Evolutionary conservation across 2,329 filamentous ascomycete genomes (phyloP).

Genomic region (Celoporthe dispersa): DNA sequence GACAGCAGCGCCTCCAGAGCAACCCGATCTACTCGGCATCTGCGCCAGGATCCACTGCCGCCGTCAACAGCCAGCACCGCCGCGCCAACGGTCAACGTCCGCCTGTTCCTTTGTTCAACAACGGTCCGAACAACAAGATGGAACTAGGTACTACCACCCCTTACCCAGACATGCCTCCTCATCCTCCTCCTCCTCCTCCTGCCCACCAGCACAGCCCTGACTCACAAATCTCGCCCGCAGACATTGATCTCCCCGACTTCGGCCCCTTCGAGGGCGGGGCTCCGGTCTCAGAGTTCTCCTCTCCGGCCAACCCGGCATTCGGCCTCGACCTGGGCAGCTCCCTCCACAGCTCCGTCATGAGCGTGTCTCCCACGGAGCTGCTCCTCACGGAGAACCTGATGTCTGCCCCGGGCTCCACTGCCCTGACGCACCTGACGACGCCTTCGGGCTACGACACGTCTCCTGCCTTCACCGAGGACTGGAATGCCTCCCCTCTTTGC

Average conservation of each 20-base stretch:
- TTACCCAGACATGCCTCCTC: slow-evolving; percentile 30
- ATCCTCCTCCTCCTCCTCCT: too few relatives aligned
- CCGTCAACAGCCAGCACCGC: slow-evolving; percentile 59
- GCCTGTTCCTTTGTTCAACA: slow-evolving; percentile 72
- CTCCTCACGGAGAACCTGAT: slow-evolving; percentile 69
- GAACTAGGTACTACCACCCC: slow-evolving; percentile 54
- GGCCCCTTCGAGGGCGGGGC: slow-evolving; percentile 58
- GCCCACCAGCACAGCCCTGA: background rate
- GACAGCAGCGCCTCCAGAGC: slow-evolving; percentile 38
- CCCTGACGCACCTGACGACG: slow-evolving; percentile 83
- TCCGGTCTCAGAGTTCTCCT: slow-evolving; percentile 56
- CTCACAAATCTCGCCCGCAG: slow-evolving; percentile 47
- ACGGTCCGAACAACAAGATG: slow-evolving; percentile 64
- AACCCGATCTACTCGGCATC: slow-evolving; percentile 71
- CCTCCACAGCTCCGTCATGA: slow-evolving; percentile 62
- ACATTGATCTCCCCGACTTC: slow-evolving; percentile 61
- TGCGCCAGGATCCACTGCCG: slow-evolving; percentile 63
- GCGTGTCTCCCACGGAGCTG: slow-evolving; percentile 84
- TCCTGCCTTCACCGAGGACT: slow-evolving; percentile 71
- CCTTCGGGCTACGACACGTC: slow-evolving; percentile 80
- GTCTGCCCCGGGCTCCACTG: slow-evolving; percentile 80
- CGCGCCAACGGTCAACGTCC: slow-evolving; percentile 53
- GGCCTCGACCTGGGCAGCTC: slow-evolving; percentile 51
- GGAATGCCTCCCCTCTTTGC: slow-evolving; percentile 79
- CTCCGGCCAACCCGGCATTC: slow-evolving; percentile 56